Evolutionary conservation across 1,139 yeast genomes (phyloP), one percentile per base, ranked within the genome.

Genomic region (Maudiozyma humilis): DNA sequence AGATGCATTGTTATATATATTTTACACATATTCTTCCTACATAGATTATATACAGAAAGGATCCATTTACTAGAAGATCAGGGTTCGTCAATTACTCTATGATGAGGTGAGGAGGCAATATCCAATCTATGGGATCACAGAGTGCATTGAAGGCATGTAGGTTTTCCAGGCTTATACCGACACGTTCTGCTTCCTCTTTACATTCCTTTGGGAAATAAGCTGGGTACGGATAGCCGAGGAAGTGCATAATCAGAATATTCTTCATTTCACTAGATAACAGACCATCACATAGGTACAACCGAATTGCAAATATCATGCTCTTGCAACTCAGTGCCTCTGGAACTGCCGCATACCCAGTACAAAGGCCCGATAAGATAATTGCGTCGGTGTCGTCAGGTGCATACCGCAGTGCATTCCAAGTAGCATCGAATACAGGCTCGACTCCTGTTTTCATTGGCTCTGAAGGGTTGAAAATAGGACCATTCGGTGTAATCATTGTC

Each of bases 291-390:
- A 50, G 32, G 45, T 47, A 55, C 12, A 62, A 44, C 33, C 55
- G 42, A n/a, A 62, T 38, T 1, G 64, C 65, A 47, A 59, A 59
- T 16, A 50, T 47, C 60, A 59, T 60, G 17, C 60, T 52, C 41
- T 57, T 54, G 37, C 60, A 49, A 35, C 70, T 69, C 1, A 69
- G 45, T 1, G 55, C 60, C 6, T 55, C 47, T 0, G 72, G 68
- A 0, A 75, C 63, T 0, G 68, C 69, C 0, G 75, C 79, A 46
- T 64, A 70, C 1, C 79, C 80, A 1, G 79, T 70, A 3, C 75
- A 77, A 15, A 75, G 48, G 1, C 78, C 79, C 0, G 79, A 71
- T 2, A 75, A 45, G 7, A 75, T 57, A n/a, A 74, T 43, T 0
- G 63, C 59, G 38, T 62, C 60, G 5, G 62, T 56, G 8, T 49